Evolutionary conservation across 345 rosid genomes (phyloP).

Genomic region (Cardamine occulta): DNA sequence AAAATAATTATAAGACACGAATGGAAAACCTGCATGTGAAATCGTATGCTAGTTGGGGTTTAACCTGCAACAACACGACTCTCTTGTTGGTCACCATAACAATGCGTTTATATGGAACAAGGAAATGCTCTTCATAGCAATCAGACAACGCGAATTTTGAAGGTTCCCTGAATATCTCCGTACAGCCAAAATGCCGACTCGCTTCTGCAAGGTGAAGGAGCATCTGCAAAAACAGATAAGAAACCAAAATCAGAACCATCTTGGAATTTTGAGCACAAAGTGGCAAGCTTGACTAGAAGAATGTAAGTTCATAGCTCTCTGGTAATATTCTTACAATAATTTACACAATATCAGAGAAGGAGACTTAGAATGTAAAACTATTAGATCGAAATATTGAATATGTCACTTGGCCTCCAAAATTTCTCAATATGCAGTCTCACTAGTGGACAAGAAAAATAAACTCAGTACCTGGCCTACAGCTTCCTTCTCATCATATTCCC

Average conservation of each 20-base stretch:
- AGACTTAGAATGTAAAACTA: conserved; percentile 4
- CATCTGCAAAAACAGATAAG: conserved; percentile 65
- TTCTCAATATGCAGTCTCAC: conserved; percentile 23
- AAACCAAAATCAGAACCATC: conserved; percentile 14
- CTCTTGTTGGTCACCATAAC: conserved; percentile 84
- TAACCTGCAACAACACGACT: conserved; percentile 88
- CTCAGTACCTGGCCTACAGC: conserved; percentile 86
- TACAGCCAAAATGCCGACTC: conserved; percentile 85
- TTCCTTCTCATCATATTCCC: conserved; percentile 85
- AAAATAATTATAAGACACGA: neutral
- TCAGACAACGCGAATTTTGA: conserved; percentile 91
- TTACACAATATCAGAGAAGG: conserved; percentile 13
- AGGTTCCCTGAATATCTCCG: conserved; percentile 93
- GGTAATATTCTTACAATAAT: neutral
- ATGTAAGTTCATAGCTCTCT: conserved; percentile 14
- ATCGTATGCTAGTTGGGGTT: conserved; percentile 22
- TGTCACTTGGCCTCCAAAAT: conserved; percentile 3
- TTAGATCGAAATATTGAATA: conserved; percentile 10
- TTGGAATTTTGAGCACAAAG: conserved; percentile 17
- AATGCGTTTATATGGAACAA: conserved; percentile 74
- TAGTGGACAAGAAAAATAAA: conserved; percentile 12
- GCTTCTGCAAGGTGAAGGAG: conserved; percentile 88
- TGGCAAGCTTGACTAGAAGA: conserved; percentile 14
- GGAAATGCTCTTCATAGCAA: conserved; percentile 82
- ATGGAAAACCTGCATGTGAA: conserved; percentile 16